These are phyloP conservation scores for Ogataea hybrid DNA, from an alignment of 1,139 yeast species.

Conservation along the genomic window DNA sequence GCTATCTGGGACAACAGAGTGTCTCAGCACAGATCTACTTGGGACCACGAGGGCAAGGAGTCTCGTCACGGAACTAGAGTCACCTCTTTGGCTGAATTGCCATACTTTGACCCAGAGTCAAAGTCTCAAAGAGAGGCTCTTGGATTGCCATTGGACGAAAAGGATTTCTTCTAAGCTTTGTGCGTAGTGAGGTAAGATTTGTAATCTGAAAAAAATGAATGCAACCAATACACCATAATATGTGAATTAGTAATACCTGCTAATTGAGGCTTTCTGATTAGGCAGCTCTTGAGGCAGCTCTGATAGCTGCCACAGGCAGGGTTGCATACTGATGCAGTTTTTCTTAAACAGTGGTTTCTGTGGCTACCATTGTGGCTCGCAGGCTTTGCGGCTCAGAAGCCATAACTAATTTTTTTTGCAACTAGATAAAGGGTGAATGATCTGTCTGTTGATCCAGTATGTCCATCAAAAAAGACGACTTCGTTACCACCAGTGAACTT, in stretches of 20 bases:
- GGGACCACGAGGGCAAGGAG: constrained; percentile 51
- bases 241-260: no score
- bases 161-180: constrained; percentile 18
- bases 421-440: neutral
- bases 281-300: neutral
- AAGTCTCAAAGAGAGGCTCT: constrained; percentile 55
- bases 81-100: constrained; percentile 53
- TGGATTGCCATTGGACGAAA: constrained; percentile 40
- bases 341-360: neutral
- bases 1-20: constrained; percentile 59
- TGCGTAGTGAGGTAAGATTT: neutral
- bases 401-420: neutral
- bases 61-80: constrained; percentile 59
- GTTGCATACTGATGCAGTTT: no score
- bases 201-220: neutral
- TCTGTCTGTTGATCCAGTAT: neutral
- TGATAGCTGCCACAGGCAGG: no score
- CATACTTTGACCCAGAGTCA: constrained; percentile 49
- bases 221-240: neutral
- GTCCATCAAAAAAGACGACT: neutral
- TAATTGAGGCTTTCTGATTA: neutral
- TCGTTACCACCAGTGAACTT: neutral
- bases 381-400: constrained; percentile 2
- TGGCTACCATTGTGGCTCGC: constrained; percentile 1
- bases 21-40: constrained; percentile 43